phyloP scores from a whole-genome alignment of 2,329 filamentous ascomycete species.

The Paraphoma chrysanthemicola region DNA sequence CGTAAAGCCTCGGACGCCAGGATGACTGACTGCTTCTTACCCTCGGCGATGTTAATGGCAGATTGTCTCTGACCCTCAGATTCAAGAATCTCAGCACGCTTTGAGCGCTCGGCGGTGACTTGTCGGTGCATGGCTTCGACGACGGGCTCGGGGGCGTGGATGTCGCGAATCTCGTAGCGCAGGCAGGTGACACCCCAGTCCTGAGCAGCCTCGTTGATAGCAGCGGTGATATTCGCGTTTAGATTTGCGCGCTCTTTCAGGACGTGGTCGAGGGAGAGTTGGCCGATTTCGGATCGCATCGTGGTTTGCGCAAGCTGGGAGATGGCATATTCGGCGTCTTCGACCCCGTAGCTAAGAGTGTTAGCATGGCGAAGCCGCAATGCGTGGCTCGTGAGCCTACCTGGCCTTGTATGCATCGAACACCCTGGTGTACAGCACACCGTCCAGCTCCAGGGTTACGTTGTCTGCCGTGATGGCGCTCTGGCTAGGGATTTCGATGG shows the following conservation, averaged over 20 bases:
- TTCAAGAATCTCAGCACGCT: constrained; percentile 96
- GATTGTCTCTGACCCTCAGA: constrained; percentile 96
- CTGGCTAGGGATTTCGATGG: constrained; percentile 96
- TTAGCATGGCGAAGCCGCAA: constrained; percentile 14
- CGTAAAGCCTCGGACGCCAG: constrained; percentile 90
- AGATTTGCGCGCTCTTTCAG: constrained; percentile 95
- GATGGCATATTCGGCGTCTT: constrained; percentile 98
- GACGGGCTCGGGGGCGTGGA: constrained; percentile 91
- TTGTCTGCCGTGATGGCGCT: constrained; percentile 99
- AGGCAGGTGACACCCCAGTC: constrained; percentile 97
- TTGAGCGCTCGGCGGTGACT: constrained; percentile 95
- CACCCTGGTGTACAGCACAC: constrained; percentile 92
- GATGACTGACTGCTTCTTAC: constrained; percentile 95
- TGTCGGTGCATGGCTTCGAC: constrained; percentile 98
- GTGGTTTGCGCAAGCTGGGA: constrained; percentile 97
- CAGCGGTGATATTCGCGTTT: constrained; percentile 97
- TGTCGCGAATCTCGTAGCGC: constrained; percentile 97
- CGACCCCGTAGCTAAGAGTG: constrained; percentile 82
- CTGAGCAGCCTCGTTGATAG: constrained; percentile 96
- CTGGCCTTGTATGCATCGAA: constrained; percentile 98
- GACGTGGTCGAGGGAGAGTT: constrained; percentile 94
- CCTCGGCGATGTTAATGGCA: constrained; percentile 98
- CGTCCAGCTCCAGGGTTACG: constrained; percentile 94
- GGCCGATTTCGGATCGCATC: constrained; percentile 98
- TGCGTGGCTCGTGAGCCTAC: constrained; percentile 54